Evolutionary conservation across 2,329 filamentous ascomycete species (phyloP), one percentile per base, ranked within the genome.

Genomic region (Arthrobotrys iridis): DNA sequence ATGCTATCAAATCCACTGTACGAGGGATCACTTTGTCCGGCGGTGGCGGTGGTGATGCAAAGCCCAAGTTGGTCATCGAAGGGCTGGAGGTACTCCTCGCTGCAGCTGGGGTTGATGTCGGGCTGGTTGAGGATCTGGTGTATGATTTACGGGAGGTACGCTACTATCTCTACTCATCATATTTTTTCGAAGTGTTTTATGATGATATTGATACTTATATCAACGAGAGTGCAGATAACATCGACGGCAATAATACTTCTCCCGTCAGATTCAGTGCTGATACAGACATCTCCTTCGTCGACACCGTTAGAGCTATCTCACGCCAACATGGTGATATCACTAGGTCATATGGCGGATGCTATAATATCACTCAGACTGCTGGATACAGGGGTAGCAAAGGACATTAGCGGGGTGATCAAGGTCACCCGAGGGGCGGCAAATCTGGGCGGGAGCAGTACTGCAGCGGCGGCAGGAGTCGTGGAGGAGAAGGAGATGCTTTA

Each of bases 331-430:
- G 83, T 91, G 18, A 84, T 93, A 35, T 87, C 87, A 4, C 83
- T 90, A 77, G 91, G 90, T n/a, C 93, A 97, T 81, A 86, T 88
- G 79, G 92, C 93, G 6, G 83, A 87, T n/a, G 84, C 87, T 77
- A 86, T 94, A 2, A 83, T 96, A 79, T 88, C 91, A 76, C 83
- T 95, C 70, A 85, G 93, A 60, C 86, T 90, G 80, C 82, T 98
- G 75, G 93, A 96, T 80, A 96, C 93, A 0, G 94, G 94, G 0
- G 89, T 89, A n/a, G 93, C 94, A 77, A 90, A 87, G 81, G 94
- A 97, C 82, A 92, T 98, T 30, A 96, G 92, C 82, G 94, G 94
- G 1, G 93, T 97, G 45, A 80, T 97, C 77, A 87, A 93, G 78
- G 85, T 95, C 57, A 93, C 91, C 15, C 85, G 86, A 46, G 89